These are phyloP conservation scores for Debaryomyces coudertii DNA, from an alignment of 1,139 yeast genomes.

Conservation along the genomic window DNA sequence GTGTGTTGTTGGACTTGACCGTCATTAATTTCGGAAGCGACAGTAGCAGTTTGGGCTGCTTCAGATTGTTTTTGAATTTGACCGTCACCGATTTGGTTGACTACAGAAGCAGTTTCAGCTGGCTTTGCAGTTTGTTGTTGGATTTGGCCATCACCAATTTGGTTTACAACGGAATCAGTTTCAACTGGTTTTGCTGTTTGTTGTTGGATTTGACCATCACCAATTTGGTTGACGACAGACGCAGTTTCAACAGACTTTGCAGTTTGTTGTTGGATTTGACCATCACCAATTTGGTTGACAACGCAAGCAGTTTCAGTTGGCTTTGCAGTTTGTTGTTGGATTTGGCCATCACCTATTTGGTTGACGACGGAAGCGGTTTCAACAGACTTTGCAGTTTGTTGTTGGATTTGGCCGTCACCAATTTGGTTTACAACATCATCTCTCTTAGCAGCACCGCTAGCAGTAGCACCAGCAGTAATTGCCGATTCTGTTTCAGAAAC, in stretches of 20 bases:
- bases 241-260: conserved; percentile 29
- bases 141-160: conserved; percentile 65
- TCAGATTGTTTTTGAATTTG: conserved; percentile 55
- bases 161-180: conserved; percentile 47
- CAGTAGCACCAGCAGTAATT: conserved; percentile 3
- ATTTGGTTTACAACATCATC: conserved; percentile 34
- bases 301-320: conserved; percentile 29
- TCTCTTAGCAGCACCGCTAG: conserved; percentile 27
- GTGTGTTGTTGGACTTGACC: conserved; percentile 38
- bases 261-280: conserved; percentile 45
- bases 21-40: conserved; percentile 36
- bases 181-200: conserved; percentile 28
- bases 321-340: conserved; percentile 39
- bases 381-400: conserved; percentile 28
- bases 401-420: conserved; percentile 48
- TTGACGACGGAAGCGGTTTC: conserved; percentile 30
- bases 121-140: conserved; percentile 50
- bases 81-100: conserved; percentile 39
- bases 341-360: conserved; percentile 44
- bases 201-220: conserved; percentile 42
- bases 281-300: conserved; percentile 41
- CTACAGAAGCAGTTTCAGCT: conserved; percentile 28
- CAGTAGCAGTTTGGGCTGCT: conserved; percentile 27
- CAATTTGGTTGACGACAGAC: conserved; percentile 34
- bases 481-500: conserved; percentile 18